Evolutionary conservation across 2,329 filamentous ascomycete genomes (phyloP), one percentile per base, ranked within the genome.

Genomic region (Clonostachys rhizophaga): DNA sequence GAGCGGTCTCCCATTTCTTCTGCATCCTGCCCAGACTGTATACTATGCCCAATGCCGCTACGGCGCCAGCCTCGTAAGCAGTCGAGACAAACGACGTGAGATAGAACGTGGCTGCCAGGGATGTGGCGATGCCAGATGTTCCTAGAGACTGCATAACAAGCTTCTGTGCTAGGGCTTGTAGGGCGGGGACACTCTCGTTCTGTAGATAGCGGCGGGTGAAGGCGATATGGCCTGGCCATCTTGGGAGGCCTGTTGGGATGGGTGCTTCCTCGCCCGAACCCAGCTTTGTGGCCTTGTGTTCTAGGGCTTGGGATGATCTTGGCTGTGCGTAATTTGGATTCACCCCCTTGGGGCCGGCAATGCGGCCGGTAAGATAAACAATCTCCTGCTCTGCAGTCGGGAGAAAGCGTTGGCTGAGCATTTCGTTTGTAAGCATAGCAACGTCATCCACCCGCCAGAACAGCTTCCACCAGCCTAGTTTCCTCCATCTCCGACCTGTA

Each of bases 401-500:
- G 5, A 99, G 76, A 71, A 95, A 97, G 7, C 80, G 76, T 52
- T 84, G 83, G 50, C 81, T 79, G 4, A 96, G 72, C 50, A 96
- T 86, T 55, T 94, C 87, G 1, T 83, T 81, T 4, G 87, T 84
- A 47, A 96, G 83, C 77, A 92, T 87, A 4, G 83, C 82, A 11
- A 96, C 89, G 58, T 96, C 92, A 60, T 97, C 92, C 20, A 94
- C 91, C 17, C 90, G 83, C 91, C 91, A 96, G 61, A 96, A 91
- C 0, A 97, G 77, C 63, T 95, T 95, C 87, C 90, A 96, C 91
- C 92, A 97, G 14, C 84, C 79, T 5, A 96, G 73, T 52, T 87
- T 86, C 24, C 82, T 79, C 92, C 92, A 96, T 37, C 83, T 76
- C 16, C 71, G 76, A n/a, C 87, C 83, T 0, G 79, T 73, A 56